Percentiles rank a stretch among this genome's conserved stretches.
Conservation (phyloP, 148 eudicot species). For the Silene latifolia region DNA sequence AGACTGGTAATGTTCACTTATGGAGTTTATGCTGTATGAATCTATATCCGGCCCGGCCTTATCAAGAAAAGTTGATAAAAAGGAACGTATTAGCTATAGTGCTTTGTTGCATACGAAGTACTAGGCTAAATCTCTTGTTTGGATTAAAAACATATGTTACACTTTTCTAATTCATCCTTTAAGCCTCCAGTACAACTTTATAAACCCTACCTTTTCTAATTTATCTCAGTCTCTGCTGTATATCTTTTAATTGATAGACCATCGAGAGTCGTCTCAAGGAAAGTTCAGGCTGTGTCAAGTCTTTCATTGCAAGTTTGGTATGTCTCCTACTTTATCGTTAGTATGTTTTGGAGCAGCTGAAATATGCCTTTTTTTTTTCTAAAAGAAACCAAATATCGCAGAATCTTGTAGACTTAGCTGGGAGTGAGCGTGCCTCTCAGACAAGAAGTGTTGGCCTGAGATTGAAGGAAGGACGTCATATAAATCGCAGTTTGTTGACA, state of each 20-base stretch:
- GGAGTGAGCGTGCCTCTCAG: slow-evolving; percentile 94
- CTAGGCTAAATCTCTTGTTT: neutral
- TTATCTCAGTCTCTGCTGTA: neutral
- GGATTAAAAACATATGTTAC: neutral
- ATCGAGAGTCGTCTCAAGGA: slow-evolving; percentile 73
- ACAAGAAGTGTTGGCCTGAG: slow-evolving; percentile 76
- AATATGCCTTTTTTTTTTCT: neutral
- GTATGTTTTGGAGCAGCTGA: slow-evolving; percentile 3
- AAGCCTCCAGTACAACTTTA: neutral
- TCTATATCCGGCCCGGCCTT: neutral
- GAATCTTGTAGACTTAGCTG: slow-evolving; percentile 99
- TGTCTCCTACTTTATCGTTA: slow-evolving; percentile 18
- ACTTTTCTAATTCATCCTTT: neutral
- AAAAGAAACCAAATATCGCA: slow-evolving; percentile 28
- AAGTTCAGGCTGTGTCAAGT: slow-evolving; percentile 65
- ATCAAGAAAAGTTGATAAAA: too few species aligned
- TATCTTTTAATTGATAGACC: slow-evolving; percentile 32
- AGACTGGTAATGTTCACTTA: slow-evolving; percentile 53
- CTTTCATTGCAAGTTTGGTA: slow-evolving; percentile 90
- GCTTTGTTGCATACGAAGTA: neutral
- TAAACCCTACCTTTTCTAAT: neutral
- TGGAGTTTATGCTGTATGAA: neutral
- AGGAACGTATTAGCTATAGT: too few species aligned
- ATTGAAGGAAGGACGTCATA: slow-evolving; percentile 94
- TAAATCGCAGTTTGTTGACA: slow-evolving; percentile 87